Percentiles rank a stretch among this genome's conserved stretches.
These are phyloP conservation scores for Thermochaetoides thermophila DNA, from an alignment of 495 filamentous ascomycete species.

Conservation along the genomic window DNA sequence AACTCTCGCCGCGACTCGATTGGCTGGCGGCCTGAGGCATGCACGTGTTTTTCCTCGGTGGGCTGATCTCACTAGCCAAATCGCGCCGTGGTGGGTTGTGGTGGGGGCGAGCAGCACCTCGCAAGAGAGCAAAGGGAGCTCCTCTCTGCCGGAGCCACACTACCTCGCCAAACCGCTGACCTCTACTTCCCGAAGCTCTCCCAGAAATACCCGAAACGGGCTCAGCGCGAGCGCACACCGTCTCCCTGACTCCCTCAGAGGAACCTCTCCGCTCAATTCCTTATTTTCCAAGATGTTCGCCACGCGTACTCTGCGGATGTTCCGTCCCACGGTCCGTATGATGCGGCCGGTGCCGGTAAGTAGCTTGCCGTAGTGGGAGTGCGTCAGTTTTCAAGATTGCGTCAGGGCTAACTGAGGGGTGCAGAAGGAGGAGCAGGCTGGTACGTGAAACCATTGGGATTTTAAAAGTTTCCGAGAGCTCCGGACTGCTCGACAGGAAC, in stretches of 20 bases:
- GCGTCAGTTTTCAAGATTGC: conserved; percentile 12
- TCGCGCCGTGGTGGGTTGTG: conserved; percentile 3
- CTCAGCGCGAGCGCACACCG: conserved; percentile 5
- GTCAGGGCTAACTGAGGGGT: conserved; percentile 22
- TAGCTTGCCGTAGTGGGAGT: conserved; percentile 12
- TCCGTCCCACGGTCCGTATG: conserved; percentile 46
- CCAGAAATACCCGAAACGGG: conserved; percentile 5
- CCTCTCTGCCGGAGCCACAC: conserved; percentile 3
- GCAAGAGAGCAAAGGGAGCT: conserved; percentile 9
- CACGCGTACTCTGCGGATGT: conserved; percentile 39
- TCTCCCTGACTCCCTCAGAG: conserved; percentile 7
- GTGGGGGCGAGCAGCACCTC: neutral
- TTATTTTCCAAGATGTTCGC: conserved; percentile 45
- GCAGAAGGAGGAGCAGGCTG: conserved; percentile 72
- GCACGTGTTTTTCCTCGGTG: conserved; percentile 7
- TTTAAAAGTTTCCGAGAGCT: no score
- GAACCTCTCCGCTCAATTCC: conserved; percentile 18
- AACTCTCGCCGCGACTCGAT: conserved; percentile 1
- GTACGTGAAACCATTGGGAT: conserved; percentile 42
- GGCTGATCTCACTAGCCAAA: conserved; percentile 10
- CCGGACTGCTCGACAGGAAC: no score
- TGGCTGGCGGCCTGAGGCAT: conserved; percentile 10
- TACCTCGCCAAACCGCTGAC: conserved; percentile 6
- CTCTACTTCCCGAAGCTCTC: conserved; percentile 5
- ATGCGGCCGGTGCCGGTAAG: conserved; percentile 72